phyloP scores from a whole-genome alignment of 2,329 filamentous ascomycete species.

The Diaporthe australafricana region DNA sequence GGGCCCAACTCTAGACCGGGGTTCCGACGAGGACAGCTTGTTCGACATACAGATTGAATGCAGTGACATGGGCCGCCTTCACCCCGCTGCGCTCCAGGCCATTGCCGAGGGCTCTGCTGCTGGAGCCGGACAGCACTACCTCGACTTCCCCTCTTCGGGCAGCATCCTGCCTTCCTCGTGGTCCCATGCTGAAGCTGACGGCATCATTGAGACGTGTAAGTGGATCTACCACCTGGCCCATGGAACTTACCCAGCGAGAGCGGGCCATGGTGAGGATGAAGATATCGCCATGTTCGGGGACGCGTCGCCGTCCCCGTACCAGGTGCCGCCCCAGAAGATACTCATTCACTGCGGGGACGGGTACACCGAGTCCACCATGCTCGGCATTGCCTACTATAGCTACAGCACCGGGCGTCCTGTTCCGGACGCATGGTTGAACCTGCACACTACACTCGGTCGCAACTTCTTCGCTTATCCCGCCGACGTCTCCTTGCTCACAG shows the following conservation, averaged over 20 bases:
- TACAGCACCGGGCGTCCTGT: constrained; percentile 86
- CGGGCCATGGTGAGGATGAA: constrained; percentile 57
- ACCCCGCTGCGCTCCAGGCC: constrained; percentile 72
- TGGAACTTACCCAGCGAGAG: constrained; percentile 59
- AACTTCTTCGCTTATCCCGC: constrained; percentile 98
- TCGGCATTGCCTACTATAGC: constrained; percentile 92
- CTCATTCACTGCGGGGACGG: constrained; percentile 95
- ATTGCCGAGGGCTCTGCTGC: constrained; percentile 68
- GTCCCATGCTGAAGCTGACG: constrained; percentile 85
- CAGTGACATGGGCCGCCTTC: constrained; percentile 84
- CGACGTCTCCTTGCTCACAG: constrained; percentile 84
- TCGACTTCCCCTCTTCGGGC: constrained; percentile 95
- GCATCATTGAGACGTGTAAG: constrained; percentile 85
- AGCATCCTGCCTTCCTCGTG: constrained; percentile 88
- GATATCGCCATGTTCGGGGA: constrained; percentile 64
- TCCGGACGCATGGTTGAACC: constrained; percentile 85
- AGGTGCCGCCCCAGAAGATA: constrained; percentile 68
- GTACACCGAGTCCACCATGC: constrained; percentile 92
- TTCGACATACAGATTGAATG: constrained; percentile 92
- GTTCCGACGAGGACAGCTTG: constrained; percentile 65
- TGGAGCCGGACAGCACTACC: constrained; percentile 52
- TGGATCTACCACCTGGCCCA: constrained; percentile 91
- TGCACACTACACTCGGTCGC: constrained; percentile 83
- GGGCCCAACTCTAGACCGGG: constrained; percentile 83
- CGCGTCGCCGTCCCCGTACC: not conserved